Percentiles rank a stretch among this genome's conserved stretches.
These are phyloP conservation scores for Harrya chromipes DNA, from an alignment of 768 basidiomycete genomes.

Conservation along the genomic window DNA sequence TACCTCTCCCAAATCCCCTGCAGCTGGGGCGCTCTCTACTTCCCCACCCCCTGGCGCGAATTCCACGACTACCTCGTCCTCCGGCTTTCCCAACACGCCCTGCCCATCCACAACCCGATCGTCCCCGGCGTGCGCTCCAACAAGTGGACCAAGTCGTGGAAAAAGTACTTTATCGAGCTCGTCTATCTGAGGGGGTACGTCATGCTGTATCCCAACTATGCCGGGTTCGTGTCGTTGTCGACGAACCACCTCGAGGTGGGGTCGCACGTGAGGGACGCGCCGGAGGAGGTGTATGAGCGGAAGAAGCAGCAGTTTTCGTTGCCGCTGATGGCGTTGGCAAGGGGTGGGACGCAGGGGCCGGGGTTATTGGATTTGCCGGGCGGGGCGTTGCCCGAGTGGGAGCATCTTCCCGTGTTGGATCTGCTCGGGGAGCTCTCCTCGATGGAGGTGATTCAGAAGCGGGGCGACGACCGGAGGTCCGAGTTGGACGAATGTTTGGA, in stretches of 20 bases:
- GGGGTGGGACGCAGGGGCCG: constrained; percentile 12
- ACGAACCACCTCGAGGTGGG: constrained; percentile 91
- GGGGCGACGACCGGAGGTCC: constrained; percentile 33
- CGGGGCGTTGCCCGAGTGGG: constrained; percentile 48
- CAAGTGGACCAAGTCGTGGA: constrained; percentile 81
- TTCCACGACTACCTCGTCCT: constrained; percentile 74
- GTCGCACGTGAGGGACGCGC: constrained; percentile 65
- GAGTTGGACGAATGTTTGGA: constrained; percentile 35
- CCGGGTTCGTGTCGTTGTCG: constrained; percentile 67
- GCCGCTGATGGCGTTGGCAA: constrained; percentile 57
- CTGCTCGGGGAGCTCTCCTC: constrained; percentile 49
- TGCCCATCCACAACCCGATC: constrained; percentile 40
- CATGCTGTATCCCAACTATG: constrained; percentile 89
- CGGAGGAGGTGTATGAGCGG: constrained; percentile 43
- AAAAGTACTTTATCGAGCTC: constrained; percentile 86
- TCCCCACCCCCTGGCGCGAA: constrained; percentile 85
- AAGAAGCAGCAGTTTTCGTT: constrained; percentile 65
- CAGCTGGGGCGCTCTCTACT: constrained; percentile 91
- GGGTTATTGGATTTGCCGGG: constrained; percentile 59
- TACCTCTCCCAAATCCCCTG: constrained; percentile 88
- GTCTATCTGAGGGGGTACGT: constrained; percentile 77
- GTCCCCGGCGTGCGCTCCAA: constrained; percentile 80
- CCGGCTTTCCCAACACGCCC: constrained; percentile 54
- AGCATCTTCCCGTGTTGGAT: constrained; percentile 65
- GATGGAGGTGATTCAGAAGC: constrained; percentile 33